Base-by-base conservation (phyloP, 2,329 filamentous ascomycete species). In the Beauveria rudraprayagi region DNA sequence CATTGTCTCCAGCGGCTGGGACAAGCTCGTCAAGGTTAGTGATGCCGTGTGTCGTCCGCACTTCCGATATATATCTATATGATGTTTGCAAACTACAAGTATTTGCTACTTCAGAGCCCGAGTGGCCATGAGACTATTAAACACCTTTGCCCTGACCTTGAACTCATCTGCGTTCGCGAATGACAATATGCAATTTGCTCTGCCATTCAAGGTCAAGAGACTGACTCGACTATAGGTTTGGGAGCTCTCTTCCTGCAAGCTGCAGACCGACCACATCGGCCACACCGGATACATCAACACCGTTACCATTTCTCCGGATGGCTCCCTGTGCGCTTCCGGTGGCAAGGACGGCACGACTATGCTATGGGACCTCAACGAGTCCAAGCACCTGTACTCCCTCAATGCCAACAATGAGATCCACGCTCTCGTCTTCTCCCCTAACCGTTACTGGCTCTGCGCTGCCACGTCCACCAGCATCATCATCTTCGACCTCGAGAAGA, bases 71-170 rank as follows among this genome's bases (percentile, higher is more conserved):
- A 17, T 11, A n/a, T 56, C n/a, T 47, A 86, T 77, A 94, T 92
- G 93, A 97, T 97, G 93, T 84, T 89, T 86, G 85, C 87, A 89
- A 86, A 75, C 66, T 78, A 79, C 78, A 82, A 91, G 92, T 97
- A 97, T 97, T 97, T 97, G 94, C 94, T 97, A 97, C 94, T 99
- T 97, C 93, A 97, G 94, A 99, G 92, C 91, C 86, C 75, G 77
- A 75, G 73, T 77, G 85, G 92, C 91, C 79, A 96, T 97, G 94
- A 99, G 93, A 99, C 91, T 87, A 95, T 83, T 59, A 84, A 86
- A 72, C 89, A 93, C 92, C 90, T 82, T 84, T 84, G 85, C 84
- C 83, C 83, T 91, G 95, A 91, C 95, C 86, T 75, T 72, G 71
- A 66, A 64, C 44, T n/a, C 40, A 16, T 68, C 59, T 67, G 54